phyloP scores from a whole-genome alignment of 305 asterid species.

The Plantago rigida region DNA sequence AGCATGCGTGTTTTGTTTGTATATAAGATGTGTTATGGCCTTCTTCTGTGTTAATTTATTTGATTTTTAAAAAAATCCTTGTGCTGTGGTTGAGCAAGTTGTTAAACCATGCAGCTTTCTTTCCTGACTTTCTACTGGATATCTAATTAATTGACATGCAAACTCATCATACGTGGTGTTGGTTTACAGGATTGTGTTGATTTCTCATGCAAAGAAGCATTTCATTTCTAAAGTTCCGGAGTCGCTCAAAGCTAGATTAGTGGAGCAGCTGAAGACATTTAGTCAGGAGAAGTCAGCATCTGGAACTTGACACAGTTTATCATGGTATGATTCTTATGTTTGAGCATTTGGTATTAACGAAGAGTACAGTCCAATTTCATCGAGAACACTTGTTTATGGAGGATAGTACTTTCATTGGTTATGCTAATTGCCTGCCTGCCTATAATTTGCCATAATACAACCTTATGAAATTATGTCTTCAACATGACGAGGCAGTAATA shows the following conservation, averaged over 20 bases:
- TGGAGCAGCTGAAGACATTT: conserved; percentile 46
- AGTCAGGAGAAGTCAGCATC: conserved; percentile 43
- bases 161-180: conserved; percentile 16
- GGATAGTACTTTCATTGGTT: not conserved
- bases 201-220: conserved; percentile 50
- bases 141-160: conserved; percentile 9
- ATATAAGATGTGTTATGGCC: not conserved
- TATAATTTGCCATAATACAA: not conserved
- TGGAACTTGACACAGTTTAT: conserved; percentile 29
- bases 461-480: not conserved
- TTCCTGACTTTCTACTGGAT: conserved; percentile 5
- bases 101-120: not conserved
- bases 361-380: not conserved
- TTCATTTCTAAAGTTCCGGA: conserved; percentile 57
- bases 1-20: no score
- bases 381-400: not conserved
- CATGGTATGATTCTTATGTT: conserved; percentile 30
- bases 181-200: conserved; percentile 50
- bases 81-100: not conserved
- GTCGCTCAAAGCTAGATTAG: conserved; percentile 53
- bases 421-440: not conserved
- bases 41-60: not conserved
- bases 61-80: not conserved
- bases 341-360: not conserved
- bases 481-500: conserved; percentile 4